These are phyloP conservation scores for Angophora floribunda DNA, from an alignment of 345 rosid species.

Conservation along the genomic window DNA sequence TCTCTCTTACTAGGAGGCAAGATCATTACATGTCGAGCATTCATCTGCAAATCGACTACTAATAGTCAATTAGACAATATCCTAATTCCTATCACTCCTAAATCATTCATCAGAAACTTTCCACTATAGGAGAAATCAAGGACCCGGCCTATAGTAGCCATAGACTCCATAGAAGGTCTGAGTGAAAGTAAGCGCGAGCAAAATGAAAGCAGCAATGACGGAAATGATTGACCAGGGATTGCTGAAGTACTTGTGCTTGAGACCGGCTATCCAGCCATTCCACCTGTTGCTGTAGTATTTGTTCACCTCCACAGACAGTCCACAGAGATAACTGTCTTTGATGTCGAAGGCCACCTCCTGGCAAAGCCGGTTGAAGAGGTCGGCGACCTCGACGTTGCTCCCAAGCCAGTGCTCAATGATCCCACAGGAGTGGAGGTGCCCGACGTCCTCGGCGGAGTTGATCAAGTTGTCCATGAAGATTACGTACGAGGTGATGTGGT, in stretches of 20 bases:
- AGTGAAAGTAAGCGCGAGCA: constrained; percentile 50
- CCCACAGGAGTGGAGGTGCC: constrained; percentile 55
- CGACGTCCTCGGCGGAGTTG: constrained; percentile 65
- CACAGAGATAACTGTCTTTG: constrained; percentile 49
- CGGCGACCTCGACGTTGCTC: constrained; percentile 78
- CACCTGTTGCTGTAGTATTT: constrained; percentile 51
- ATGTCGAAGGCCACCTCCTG: constrained; percentile 72
- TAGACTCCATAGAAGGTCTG: constrained; percentile 65
- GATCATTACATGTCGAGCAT: too few relatives aligned
- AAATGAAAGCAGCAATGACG: constrained; percentile 47
- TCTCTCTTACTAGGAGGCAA: too few relatives aligned
- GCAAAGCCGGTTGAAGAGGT: constrained; percentile 74
- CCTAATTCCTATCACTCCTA: too few relatives aligned
- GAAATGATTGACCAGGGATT: constrained; percentile 80
- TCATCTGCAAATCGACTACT: too few relatives aligned
- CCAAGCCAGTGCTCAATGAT: constrained; percentile 83
- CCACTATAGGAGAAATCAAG: neutral
- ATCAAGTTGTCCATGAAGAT: constrained; percentile 86
- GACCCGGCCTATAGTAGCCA: constrained; percentile 32
- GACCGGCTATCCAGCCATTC: constrained; percentile 68
- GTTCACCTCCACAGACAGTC: constrained; percentile 47
- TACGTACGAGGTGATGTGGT: constrained; percentile 68
- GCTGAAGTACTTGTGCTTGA: constrained; percentile 64
- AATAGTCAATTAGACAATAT: too few relatives aligned
- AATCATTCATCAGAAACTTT: too few relatives aligned